Base-by-base conservation (phyloP, 495 filamentous ascomycete genomes). In the Lentithecium fluviatile region DNA sequence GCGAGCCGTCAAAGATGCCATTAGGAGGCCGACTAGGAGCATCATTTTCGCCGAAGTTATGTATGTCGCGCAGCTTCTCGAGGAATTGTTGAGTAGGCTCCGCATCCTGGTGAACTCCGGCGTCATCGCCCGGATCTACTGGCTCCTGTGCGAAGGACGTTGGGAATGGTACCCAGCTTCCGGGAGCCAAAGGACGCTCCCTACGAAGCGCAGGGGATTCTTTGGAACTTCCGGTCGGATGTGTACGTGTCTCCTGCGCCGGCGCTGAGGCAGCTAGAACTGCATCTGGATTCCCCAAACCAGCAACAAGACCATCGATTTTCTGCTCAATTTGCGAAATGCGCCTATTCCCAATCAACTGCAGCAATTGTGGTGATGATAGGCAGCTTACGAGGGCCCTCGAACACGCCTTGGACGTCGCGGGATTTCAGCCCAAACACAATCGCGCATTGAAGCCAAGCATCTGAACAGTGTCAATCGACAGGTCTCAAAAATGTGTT, bases 311-410 rank as follows among this genome's bases (percentile, higher is more conserved):
- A 13, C 62, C 56, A 52, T 65, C 56, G 23, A 65, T 55, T 29
- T 60, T 65, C 26, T 60, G 49, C 37, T 65, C 62, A 12, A 65
- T 56, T 36, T 60, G 62, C 6, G 56, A 36, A 7, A 65, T 65
- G 12, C 62, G 62, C 17, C 59, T 62, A 48, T 2, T 11, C 20
- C 2, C 2, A 13, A 17, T 61, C 42, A 62, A 23, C 36, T 8
- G 32, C n/a, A 20, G 15, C 15, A 8, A 37, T 6, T 15, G 1
- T 24, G n/a, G 2, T 52, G 4, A 17, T 25, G 1, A 15, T 6
- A 20, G 25, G 45, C 40, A 17, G 17, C 59, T 40, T 56, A 62
- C 56, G 62, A 65, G 6, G 56, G 56, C 19, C 62, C 62, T 1
- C 62, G 56, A 19, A 32, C 6, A 46, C 37, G 3, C 45, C 51